Percentiles rank a stretch among this genome's conserved stretches.
Evolutionary conservation across 148 eudicot species (phyloP).

Genomic region (Selenicereus undatus): DNA sequence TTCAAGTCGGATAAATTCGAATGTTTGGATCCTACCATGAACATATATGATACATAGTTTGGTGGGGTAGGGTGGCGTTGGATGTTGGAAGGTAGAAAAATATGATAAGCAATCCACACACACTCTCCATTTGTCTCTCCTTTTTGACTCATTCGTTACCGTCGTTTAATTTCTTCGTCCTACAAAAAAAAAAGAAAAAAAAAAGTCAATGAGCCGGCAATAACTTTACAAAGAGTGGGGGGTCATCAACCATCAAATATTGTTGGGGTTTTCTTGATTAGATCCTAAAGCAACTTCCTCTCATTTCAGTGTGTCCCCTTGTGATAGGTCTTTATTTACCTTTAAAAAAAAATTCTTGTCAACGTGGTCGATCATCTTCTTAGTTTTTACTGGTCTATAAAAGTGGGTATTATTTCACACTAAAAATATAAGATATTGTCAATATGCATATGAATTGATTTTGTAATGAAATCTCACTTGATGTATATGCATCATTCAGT

Average conservation of each 20-base stretch:
- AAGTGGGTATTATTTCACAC: no score
- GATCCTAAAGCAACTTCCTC: background rate
- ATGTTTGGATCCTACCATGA: no score
- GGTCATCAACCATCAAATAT: background rate
- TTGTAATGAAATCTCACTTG: no score
- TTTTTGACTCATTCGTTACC: background rate
- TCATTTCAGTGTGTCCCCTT: background rate
- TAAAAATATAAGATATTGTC: no score
- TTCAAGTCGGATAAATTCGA: no score
- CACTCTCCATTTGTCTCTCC: background rate
- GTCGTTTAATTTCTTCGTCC: background rate
- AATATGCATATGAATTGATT: no score
- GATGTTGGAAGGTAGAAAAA: background rate
- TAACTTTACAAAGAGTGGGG: background rate
- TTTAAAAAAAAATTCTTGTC: no score
- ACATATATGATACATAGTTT: no score
- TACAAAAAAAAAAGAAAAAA: background rate
- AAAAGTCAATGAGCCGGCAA: background rate
- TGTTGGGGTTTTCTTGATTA: background rate
- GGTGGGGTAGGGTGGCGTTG: background rate
- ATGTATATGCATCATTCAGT: no score
- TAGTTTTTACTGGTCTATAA: no score
- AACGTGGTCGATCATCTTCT: no score
- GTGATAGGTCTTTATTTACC: no score
- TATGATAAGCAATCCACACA: background rate